Conservation (phyloP, 2,329 filamentous ascomycete species). For the Atkinsonella hypoxylon region DNA sequence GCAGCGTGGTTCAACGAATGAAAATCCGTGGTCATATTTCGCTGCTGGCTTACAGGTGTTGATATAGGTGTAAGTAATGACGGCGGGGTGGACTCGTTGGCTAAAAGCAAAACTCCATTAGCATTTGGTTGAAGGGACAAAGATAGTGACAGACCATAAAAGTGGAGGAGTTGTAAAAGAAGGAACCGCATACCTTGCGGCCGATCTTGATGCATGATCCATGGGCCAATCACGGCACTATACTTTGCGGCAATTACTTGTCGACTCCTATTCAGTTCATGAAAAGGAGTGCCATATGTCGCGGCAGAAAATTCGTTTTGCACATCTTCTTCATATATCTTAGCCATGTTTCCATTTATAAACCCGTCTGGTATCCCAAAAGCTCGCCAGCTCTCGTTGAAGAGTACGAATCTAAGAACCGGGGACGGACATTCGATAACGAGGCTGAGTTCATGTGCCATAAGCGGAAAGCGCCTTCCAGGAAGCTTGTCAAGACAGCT, state of each 20-base stretch:
- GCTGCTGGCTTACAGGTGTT: not conserved
- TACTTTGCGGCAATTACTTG: not conserved
- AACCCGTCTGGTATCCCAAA: conserved; percentile 8
- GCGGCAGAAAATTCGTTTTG: not conserved
- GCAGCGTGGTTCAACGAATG: not conserved
- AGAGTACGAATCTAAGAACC: conserved; percentile 16
- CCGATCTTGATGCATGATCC: too few relatives aligned
- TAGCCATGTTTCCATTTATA: not conserved
- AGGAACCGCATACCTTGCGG: not conserved
- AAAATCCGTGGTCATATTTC: not conserved
- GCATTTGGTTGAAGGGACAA: not conserved
- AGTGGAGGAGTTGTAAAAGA: not conserved
- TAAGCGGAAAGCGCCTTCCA: conserved; percentile 16
- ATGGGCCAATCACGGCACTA: not conserved
- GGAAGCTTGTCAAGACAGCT: conserved; percentile 6
- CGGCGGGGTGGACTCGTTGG: not conserved
- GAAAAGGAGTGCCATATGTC: not conserved
- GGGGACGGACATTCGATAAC: conserved; percentile 16
- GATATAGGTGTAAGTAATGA: not conserved
- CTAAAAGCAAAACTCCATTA: not conserved
- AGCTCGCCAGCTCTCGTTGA: conserved; percentile 17
- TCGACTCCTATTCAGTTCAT: not conserved
- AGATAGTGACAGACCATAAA: not conserved
- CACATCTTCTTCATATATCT: not conserved
- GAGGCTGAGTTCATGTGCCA: conserved; percentile 14